Evolutionary conservation across 371 early-diverging fungal species (phyloP), one percentile per base, ranked within the genome.

Genomic region (Rhizomucor pusillus): DNA sequence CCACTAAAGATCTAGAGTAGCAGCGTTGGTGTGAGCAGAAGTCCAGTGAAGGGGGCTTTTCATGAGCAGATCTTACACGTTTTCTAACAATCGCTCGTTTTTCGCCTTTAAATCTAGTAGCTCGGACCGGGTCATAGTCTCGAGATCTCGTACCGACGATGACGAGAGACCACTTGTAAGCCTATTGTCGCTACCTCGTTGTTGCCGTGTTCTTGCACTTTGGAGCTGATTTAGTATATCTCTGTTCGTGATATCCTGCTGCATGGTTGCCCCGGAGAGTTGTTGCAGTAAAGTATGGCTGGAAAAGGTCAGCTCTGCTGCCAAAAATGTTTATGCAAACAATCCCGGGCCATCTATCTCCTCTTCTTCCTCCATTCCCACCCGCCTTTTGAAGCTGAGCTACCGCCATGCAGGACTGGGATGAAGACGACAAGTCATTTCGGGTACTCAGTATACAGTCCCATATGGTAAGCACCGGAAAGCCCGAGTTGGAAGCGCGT

Each of bases 391-490:
- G 12, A 18, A 35, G 16, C 33, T 35, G 29, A 36, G 36, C 6
- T 29, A 33, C 12, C n/a, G 9, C 13, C 13, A 20, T n/a, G 20
- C 24, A 20, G 25, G 18, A 20, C 14, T n/a, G n/a, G 35, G 24
- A 9, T 34, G 29, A 53, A 43, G 53, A 47, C 39, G 47, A 34
- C 43, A 34, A 13, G 7, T 53, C 59, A 2, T 61, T 63, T 18
- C 79, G 92, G 43, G 91, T 94, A 10, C 80, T 95, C 22, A 90
- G 91, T 39, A 87, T 95, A 54, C 94, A 95, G 66, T 91, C 91
- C 1, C 96, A 95, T 65, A 93, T 92, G 55, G 93, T 41, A 41
- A 41, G 12, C 4, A 41, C 41, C 5, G 11, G 3, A 12, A 41
- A 5, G 14, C 41, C 3, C 4, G 5, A n/a, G 20, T 20, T 45